phyloP scores from a whole-genome alignment of 208 protist species.

The Trypanosoma theileri region DNA sequence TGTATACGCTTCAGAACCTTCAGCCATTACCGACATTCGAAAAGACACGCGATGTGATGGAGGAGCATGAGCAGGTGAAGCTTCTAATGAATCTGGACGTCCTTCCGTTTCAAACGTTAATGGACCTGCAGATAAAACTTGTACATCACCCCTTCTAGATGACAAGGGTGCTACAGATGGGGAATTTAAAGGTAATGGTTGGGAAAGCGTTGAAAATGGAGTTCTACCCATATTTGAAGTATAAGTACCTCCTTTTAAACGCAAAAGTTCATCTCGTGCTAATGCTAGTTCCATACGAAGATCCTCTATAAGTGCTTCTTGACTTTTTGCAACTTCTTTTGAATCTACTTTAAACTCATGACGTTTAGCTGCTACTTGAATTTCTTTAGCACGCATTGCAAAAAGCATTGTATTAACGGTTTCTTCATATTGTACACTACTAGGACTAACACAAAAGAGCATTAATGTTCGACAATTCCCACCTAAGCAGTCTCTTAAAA shows the following conservation, averaged over 20 bases:
- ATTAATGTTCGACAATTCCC: constrained; percentile 86
- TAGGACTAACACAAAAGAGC: constrained; percentile 78
- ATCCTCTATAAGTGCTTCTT: constrained; percentile 72
- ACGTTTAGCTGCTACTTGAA: constrained; percentile 61
- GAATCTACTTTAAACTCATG: constrained; percentile 69
- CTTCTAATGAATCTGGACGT: background rate
- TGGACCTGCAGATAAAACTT: background rate
- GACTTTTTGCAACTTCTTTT: constrained; percentile 58
- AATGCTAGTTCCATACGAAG: constrained; percentile 60
- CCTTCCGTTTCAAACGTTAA: background rate
- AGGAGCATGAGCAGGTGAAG: background rate
- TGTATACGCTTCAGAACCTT: constrained; percentile 35
- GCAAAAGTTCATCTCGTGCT: constrained; percentile 38
- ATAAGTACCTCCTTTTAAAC: constrained; percentile 7
- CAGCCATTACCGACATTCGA: constrained; percentile 19
- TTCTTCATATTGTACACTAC: constrained; percentile 63
- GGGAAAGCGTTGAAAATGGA: background rate
- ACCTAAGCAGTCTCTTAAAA: constrained; percentile 71
- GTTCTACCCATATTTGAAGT: background rate
- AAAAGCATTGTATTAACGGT: constrained; percentile 85
- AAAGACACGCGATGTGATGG: background rate
- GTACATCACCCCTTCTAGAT: background rate
- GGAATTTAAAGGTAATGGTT: constrained; percentile 1
- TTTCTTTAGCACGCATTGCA: constrained; percentile 82
- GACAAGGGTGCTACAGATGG: background rate